These are phyloP conservation scores for Closterium sp. DNA, from an alignment of 139 green algal genomes.

Conservation along the genomic window DNA sequence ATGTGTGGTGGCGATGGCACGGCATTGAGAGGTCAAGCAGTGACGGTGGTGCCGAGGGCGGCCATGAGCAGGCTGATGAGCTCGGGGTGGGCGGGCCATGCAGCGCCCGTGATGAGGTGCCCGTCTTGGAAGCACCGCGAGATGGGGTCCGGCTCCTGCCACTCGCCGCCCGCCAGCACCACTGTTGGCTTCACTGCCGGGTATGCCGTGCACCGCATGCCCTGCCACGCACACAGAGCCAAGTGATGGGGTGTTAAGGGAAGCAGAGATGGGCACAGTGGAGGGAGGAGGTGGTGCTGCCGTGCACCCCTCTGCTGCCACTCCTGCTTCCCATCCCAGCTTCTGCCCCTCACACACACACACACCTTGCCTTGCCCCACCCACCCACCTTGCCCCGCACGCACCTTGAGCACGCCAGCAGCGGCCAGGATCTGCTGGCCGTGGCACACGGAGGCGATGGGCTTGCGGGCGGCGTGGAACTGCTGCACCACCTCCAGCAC, in stretches of 20 bases:
- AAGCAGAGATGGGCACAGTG: too few relatives aligned
- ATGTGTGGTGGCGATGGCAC: too few relatives aligned
- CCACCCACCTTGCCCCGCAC: not conserved
- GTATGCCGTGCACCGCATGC: conserved; percentile 47
- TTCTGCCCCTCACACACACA: too few relatives aligned
- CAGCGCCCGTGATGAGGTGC: conserved; percentile 45
- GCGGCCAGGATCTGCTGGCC: conserved; percentile 44
- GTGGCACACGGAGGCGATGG: conserved; percentile 47
- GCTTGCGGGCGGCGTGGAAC: conserved; percentile 10
- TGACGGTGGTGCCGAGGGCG: conserved; percentile 36
- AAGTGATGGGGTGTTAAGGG: too few relatives aligned
- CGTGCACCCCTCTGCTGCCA: too few relatives aligned
- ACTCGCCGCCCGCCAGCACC: conserved; percentile 38
- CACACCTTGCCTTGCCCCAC: not conserved
- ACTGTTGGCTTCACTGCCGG: conserved; percentile 44
- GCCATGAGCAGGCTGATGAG: conserved; percentile 34
- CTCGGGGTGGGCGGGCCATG: conserved; percentile 43
- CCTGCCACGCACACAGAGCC: conserved; percentile 5
- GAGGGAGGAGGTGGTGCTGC: not conserved
- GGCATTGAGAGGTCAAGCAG: not conserved
- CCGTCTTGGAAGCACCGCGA: conserved; percentile 41
- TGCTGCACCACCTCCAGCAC: conserved; percentile 34
- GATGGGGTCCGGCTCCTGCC: conserved; percentile 46
- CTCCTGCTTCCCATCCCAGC: too few relatives aligned
- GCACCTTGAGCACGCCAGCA: conserved; percentile 36